These are phyloP conservation scores for Cadophora luteo-olivacea DNA, from an alignment of 2,329 filamentous ascomycete species.

Conservation along the genomic window DNA sequence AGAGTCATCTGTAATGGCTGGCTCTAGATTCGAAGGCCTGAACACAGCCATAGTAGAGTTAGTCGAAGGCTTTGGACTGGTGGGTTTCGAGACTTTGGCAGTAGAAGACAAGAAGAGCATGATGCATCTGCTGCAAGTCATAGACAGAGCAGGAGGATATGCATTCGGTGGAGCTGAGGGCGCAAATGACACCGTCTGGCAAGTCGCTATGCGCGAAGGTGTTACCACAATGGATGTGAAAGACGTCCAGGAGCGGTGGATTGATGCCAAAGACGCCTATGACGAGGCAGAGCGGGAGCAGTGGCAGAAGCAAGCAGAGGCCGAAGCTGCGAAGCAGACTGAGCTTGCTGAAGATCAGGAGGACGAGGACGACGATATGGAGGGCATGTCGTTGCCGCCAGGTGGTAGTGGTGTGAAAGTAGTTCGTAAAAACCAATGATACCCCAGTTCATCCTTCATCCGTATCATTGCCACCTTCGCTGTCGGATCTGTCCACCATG, in stretches of 20 bases:
- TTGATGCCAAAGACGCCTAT: conserved; percentile 87
- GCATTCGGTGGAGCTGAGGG: conserved; percentile 90
- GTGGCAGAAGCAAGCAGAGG: conserved; percentile 73
- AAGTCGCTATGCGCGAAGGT: conserved; percentile 85
- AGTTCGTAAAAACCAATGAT: conserved; percentile 66
- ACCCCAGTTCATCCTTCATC: conserved; percentile 46
- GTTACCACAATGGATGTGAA: conserved; percentile 78
- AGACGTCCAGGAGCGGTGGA: conserved; percentile 95
- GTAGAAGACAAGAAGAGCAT: conserved; percentile 98
- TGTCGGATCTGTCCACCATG: conserved; percentile 54
- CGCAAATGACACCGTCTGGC: conserved; percentile 96
- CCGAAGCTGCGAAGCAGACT: conserved; percentile 47
- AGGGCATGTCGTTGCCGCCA: conserved; percentile 52
- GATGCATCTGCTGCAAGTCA: conserved; percentile 87
- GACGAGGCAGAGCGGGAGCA: conserved; percentile 80
- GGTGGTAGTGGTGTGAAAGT: conserved; percentile 72
- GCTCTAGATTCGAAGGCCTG: conserved; percentile 80
- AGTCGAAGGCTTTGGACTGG: conserved; percentile 87
- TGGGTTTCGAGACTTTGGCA: conserved; percentile 90
- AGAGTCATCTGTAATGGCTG: conserved; percentile 74
- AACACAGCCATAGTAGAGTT: conserved; percentile 88
- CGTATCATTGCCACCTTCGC: conserved; percentile 55
- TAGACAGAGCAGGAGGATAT: conserved; percentile 92
- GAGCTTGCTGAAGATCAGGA: conserved; percentile 51
- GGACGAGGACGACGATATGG: conserved; percentile 52